A percentile compares a stretch with the other conserved stretches of the same genome.
phyloP scores from a whole-genome alignment of 371 early-diverging fungal species.

The Rhizomucor miehei region DNA sequence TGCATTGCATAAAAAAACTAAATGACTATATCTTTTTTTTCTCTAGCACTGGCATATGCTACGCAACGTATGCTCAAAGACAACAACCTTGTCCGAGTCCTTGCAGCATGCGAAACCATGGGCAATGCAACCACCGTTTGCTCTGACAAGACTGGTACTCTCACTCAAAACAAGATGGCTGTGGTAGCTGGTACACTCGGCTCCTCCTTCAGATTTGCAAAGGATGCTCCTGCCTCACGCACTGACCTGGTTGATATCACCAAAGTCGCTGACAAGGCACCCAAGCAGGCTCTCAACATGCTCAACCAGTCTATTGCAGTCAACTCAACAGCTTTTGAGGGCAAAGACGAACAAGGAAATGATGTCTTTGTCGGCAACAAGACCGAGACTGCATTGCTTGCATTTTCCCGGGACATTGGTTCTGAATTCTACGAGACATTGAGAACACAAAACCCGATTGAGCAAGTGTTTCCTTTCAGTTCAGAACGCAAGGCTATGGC shows the following conservation, averaged over 20 bases:
- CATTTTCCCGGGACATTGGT: slow-evolving; percentile 52
- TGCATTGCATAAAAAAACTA: background rate
- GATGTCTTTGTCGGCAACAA: slow-evolving; percentile 75
- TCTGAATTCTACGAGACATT: slow-evolving; percentile 46
- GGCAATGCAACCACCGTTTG: slow-evolving; percentile 90
- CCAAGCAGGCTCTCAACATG: slow-evolving; percentile 31
- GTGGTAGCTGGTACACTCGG: slow-evolving; percentile 74
- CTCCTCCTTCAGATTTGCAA: slow-evolving; percentile 34
- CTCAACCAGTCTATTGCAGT: slow-evolving; percentile 65
- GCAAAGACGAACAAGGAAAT: slow-evolving; percentile 57
- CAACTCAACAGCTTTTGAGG: slow-evolving; percentile 85
- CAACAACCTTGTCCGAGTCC: slow-evolving; percentile 86
- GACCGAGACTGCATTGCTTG: slow-evolving; percentile 87
- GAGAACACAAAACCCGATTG: slow-evolving; percentile 50
- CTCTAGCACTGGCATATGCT: slow-evolving; percentile 68
- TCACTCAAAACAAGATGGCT: slow-evolving; percentile 90
- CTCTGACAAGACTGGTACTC: slow-evolving; percentile 90
- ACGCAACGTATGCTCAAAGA: slow-evolving; percentile 84
- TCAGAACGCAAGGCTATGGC: slow-evolving; percentile 88
- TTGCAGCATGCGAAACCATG: slow-evolving; percentile 94
- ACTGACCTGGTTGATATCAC: slow-evolving; percentile 35
- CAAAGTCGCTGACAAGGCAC: slow-evolving; percentile 26
- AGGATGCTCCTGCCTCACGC: slow-evolving; percentile 28
- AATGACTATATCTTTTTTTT: slow-evolving; percentile 1
- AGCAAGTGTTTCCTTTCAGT: slow-evolving; percentile 75